These are phyloP conservation scores for Lachancea cidri DNA, from an alignment of 805 yeast species.

Conservation along the genomic window DNA sequence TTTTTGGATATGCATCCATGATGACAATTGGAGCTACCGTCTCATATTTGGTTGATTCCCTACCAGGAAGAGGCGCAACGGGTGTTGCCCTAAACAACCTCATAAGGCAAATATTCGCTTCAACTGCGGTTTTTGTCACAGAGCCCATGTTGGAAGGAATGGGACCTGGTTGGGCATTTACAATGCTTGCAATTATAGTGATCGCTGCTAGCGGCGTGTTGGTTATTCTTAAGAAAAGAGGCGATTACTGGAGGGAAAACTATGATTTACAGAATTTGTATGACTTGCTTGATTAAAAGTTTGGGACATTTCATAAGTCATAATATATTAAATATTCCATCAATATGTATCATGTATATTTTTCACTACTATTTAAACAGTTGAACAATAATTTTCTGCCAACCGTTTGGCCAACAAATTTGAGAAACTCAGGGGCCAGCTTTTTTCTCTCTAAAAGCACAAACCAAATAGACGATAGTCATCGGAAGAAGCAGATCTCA, in stretches of 20 bases:
- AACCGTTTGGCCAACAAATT: neutral
- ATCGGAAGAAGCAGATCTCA: neutral
- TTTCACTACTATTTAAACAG: no score
- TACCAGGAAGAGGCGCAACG: slow-evolving; percentile 86
- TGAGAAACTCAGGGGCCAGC: neutral
- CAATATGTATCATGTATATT: no score
- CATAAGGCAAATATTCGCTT: slow-evolving; percentile 67
- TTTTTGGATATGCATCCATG: slow-evolving; percentile 82
- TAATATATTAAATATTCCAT: no score
- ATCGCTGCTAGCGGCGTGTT: slow-evolving; percentile 40
- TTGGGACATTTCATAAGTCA: no score
- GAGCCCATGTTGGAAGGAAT: slow-evolving; percentile 65
- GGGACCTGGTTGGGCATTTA: slow-evolving; percentile 65
- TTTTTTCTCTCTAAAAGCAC: neutral
- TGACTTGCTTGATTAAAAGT: slow-evolving; percentile 35
- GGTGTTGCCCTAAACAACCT: slow-evolving; percentile 82
- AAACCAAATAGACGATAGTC: neutral
- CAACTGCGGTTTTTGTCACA: slow-evolving; percentile 67
- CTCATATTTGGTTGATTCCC: slow-evolving; percentile 75
- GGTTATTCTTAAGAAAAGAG: slow-evolving; percentile 45
- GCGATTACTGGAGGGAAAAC: slow-evolving; percentile 58
- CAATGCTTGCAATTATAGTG: slow-evolving; percentile 59
- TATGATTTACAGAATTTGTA: slow-evolving; percentile 55
- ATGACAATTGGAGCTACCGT: slow-evolving; percentile 75
- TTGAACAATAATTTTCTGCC: no score